Conservation (phyloP, 768 basidiomycete species). For the Hypholoma fasciculare region DNA sequence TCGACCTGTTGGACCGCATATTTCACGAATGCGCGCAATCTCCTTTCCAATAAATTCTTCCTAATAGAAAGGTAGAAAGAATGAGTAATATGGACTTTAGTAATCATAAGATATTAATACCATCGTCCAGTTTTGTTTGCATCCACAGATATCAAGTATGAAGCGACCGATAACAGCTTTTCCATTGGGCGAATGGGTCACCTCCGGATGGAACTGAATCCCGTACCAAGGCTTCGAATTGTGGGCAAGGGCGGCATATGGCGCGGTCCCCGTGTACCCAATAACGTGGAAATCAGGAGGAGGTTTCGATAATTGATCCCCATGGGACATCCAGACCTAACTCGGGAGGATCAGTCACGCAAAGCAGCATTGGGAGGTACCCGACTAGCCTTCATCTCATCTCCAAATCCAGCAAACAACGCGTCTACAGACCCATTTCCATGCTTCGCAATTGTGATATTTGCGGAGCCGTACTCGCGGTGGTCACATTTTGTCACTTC, state of each 20-base stretch:
- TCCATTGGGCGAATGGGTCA: slow-evolving; percentile 90
- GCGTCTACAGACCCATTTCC: slow-evolving; percentile 62
- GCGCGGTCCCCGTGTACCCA: slow-evolving; percentile 83
- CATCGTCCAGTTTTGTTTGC: slow-evolving; percentile 91
- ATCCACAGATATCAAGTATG: slow-evolving; percentile 81
- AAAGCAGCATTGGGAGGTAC: background rate
- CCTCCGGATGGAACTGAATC: slow-evolving; percentile 99
- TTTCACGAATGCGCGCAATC: slow-evolving; percentile 88
- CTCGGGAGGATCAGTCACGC: background rate
- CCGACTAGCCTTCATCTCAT: slow-evolving; percentile 76
- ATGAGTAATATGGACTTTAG: slow-evolving; percentile 6
- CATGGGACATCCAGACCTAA: slow-evolving; percentile 99
- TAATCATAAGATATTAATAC: slow-evolving; percentile 34
- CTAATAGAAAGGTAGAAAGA: slow-evolving; percentile 35
- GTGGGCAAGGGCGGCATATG: slow-evolving; percentile 93
- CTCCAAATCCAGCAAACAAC: slow-evolving; percentile 85
- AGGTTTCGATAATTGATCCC: slow-evolving; percentile 84
- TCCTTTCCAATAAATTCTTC: slow-evolving; percentile 99
- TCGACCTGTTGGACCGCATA: slow-evolving; percentile 91
- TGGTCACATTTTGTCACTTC: slow-evolving; percentile 85
- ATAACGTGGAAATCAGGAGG: slow-evolving; percentile 87
- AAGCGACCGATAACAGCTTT: slow-evolving; percentile 89
- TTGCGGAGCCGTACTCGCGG: slow-evolving; percentile 94
- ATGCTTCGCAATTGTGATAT: slow-evolving; percentile 69
- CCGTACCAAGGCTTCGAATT: slow-evolving; percentile 88